Base-by-base conservation (phyloP, 352 stramenopile genomes). In the Phytophthora litchii region DNA sequence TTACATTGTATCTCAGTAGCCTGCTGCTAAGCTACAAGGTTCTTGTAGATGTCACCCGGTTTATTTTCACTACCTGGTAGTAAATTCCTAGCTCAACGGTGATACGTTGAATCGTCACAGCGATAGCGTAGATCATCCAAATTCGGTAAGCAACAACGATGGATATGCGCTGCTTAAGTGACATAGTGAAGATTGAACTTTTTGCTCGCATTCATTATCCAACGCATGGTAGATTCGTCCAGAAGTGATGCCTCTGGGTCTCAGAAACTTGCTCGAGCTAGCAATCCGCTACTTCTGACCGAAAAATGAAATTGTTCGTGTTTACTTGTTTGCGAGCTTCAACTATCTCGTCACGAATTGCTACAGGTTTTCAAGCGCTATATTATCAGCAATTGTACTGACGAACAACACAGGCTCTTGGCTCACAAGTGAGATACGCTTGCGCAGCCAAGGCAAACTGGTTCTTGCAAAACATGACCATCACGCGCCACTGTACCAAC, bases 11-110 rank as follows among this genome's bases (percentile, higher is more conserved):
- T 31, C 8, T 31, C 3, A 31, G 25, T 31, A 3, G 25, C 25
- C 8, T 8, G 25, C 45, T 78, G 70, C 0, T 66, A 61, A 5
- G 44, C 66, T 17, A 78, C 70, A 14, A 78, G 61, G n/a, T 44
- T 49, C 47, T 70, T 72, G 63, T 90, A 90, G 14, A 86, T 64
- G 31, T 78, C 78, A 23, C 78, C 66, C 3, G 54, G 53, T 21
- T n/a, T n/a, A 80, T 47, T 21, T 61, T 49, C 50, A 90, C 80
- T 4, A 90, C 53, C 42, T 87, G 42, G 21, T 97, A 85, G 59
- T 99, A 61, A 7, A 61, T 69, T 6, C 67, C 67, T 17, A 72
- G 56, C 38, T 75, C 67, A 3, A 75, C 67, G 35, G 69, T 75
- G 5, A 56, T 56, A 10, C 67, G 61, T 17, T 69, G 56, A 17